These are phyloP conservation scores for Macrolepiota fuliginosa DNA, from an alignment of 768 basidiomycete species.

Conservation along the genomic window DNA sequence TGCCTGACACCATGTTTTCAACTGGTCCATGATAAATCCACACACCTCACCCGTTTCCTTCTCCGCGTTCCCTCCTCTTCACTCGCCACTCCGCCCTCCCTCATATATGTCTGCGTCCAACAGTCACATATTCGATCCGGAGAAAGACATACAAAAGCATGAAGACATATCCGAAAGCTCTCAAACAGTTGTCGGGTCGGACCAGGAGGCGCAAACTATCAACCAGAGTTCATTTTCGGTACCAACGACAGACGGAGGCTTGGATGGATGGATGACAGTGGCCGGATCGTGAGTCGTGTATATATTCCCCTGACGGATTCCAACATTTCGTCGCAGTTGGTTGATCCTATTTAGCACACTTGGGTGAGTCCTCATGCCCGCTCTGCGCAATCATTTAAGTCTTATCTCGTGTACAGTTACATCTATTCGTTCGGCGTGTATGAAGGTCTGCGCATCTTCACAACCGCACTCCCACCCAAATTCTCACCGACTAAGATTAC, in stretches of 20 bases:
- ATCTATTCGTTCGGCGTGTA: conserved; percentile 29
- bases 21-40: not conserved
- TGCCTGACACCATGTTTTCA: not conserved
- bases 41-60: not conserved
- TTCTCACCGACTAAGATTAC: conserved; percentile 35
- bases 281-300: conserved; percentile 37
- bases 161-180: not conserved
- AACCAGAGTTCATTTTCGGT: not conserved
- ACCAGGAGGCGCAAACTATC: not conserved
- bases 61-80: not conserved
- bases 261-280: conserved; percentile 42
- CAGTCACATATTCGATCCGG: not conserved
- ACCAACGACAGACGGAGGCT: conserved; percentile 33
- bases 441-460: conserved; percentile 26
- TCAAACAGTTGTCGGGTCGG: not conserved
- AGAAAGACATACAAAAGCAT: not conserved
- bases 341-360: conserved; percentile 43
- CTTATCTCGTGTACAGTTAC: conserved; percentile 15
- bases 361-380: conserved; percentile 25
- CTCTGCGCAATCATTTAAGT: not conserved
- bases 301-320: not conserved
- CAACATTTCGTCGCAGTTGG: conserved; percentile 25
- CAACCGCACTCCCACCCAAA: conserved; percentile 14
- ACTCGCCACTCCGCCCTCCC: not conserved
- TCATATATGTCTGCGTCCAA: not conserved